Percentiles rank a stretch among this genome's conserved stretches.
These are phyloP conservation scores for Coemansia sp. DNA, from an alignment of 192 early-diverging fungal genomes.

Conservation along the genomic window DNA sequence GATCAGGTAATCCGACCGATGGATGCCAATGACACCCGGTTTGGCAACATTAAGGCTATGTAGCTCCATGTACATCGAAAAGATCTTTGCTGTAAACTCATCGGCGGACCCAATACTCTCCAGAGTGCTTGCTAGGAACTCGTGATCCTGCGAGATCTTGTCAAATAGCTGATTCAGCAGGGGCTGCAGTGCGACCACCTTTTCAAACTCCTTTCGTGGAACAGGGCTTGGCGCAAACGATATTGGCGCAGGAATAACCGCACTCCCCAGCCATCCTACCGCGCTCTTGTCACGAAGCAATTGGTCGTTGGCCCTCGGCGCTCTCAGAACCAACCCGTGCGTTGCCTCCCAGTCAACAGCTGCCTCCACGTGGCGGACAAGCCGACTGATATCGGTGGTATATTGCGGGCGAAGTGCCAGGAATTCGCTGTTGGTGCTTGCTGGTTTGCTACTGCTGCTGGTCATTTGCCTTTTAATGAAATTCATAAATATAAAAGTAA, in stretches of 20 bases:
- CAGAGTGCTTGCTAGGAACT: constrained; percentile 63
- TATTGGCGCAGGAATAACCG: constrained; percentile 79
- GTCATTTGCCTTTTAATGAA: constrained; percentile 11
- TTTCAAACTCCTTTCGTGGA: constrained; percentile 69
- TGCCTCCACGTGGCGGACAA: constrained; percentile 51
- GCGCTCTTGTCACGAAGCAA: constrained; percentile 6
- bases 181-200: constrained; percentile 75
- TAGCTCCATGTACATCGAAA: constrained; percentile 73
- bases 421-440: constrained; percentile 29
- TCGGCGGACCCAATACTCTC: constrained; percentile 63
- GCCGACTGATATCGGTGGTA: constrained; percentile 22
- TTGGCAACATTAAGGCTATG: constrained; percentile 41
- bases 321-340: constrained; percentile 78
- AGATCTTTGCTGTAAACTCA: constrained; percentile 78
- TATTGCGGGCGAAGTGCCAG: constrained; percentile 32
- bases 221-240: constrained; percentile 86
- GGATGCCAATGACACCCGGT: constrained; percentile 76
- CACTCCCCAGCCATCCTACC: constrained; percentile 33
- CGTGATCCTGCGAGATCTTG: constrained; percentile 70
- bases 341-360: constrained; percentile 84
- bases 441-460: constrained; percentile 3
- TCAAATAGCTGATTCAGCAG: constrained; percentile 82
- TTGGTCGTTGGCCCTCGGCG: constrained; percentile 38
- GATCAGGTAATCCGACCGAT: constrained; percentile 91
- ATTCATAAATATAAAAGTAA: constrained; percentile 6